Evolutionary conservation across 75 land plant species (phyloP).

Genomic region (Selaginella tamariscina): DNA sequence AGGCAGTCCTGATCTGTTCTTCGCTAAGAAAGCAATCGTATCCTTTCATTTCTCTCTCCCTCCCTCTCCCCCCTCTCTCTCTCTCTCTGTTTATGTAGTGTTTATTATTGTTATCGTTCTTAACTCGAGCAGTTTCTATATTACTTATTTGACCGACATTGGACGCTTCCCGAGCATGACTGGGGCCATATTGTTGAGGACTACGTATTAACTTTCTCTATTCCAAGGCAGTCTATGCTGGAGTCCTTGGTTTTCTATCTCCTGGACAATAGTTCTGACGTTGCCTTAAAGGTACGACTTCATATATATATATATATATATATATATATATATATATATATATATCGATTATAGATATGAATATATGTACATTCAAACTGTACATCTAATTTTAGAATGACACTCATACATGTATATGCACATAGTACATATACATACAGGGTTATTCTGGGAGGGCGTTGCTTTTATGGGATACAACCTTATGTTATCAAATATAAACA

Average conservation of each 20-base stretch:
- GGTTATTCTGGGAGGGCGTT: too few species aligned
- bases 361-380: too few species aligned
- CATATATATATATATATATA: neutral
- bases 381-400: too few species aligned
- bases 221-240: slow-evolving; percentile 46
- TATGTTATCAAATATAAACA: too few species aligned
- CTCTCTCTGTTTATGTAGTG: neutral
- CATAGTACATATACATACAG: too few species aligned
- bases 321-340: neutral
- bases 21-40: slow-evolving; percentile 95
- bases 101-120: neutral
- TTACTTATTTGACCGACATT: slow-evolving; percentile 80
- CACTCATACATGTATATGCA: too few species aligned
- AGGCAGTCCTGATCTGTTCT: slow-evolving; percentile 67
- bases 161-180: slow-evolving; percentile 46
- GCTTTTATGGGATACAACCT: too few species aligned
- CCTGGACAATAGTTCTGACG: slow-evolving; percentile 60
- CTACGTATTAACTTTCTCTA: slow-evolving; percentile 59
- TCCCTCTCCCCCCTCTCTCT: neutral
- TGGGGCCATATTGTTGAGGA: slow-evolving; percentile 72
- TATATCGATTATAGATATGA: neutral
- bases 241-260: slow-evolving; percentile 83
- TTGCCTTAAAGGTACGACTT: slow-evolving; percentile 58
- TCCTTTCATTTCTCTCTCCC: slow-evolving; percentile 33
- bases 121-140: slow-evolving; percentile 49